A percentile compares a stretch with the other conserved stretches of the same genome.
Conservation (phyloP, 2,329 filamentous ascomycete genomes). For the Venturia nashicola region DNA sequence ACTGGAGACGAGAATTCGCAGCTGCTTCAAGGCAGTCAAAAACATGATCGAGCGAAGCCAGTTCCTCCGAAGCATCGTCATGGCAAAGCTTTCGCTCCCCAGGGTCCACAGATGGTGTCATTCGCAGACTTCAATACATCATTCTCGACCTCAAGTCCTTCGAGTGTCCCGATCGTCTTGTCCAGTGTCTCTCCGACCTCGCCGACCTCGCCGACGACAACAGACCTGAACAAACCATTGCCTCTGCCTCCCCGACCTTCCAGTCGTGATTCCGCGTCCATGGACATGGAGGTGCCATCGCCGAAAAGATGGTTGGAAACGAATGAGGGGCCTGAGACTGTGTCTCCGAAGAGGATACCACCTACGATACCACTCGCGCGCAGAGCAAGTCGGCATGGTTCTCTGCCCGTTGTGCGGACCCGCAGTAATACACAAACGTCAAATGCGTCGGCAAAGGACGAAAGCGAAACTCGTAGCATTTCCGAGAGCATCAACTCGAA, state of each 20-base stretch:
- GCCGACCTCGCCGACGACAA: conserved; percentile 21
- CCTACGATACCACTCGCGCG: conserved; percentile 5
- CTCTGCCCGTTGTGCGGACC: not conserved
- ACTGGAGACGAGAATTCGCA: conserved; percentile 29
- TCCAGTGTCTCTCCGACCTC: not conserved
- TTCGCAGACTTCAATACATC: conserved; percentile 21
- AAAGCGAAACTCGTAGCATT: not conserved
- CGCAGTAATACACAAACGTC: conserved; percentile 1
- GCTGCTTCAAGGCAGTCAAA: conserved; percentile 20
- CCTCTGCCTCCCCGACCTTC: conserved; percentile 37
- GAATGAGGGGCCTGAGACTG: not conserved
- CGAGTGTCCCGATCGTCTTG: conserved; percentile 11
- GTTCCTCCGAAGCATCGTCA: conserved; percentile 62
- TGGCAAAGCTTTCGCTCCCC: conserved; percentile 55
- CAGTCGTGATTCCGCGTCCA: conserved; percentile 2
- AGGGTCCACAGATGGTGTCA: conserved; percentile 27
- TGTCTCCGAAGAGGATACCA: not conserved
- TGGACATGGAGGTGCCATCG: not conserved
- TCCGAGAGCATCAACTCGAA: conserved; percentile 2
- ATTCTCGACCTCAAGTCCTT: conserved; percentile 13
- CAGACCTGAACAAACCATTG: conserved; percentile 50
- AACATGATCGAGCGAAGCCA: conserved; percentile 41
- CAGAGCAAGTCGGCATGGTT: not conserved
- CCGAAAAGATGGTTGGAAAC: not conserved
- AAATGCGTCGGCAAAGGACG: not conserved